These are phyloP conservation scores for Lagenidium giganteum DNA, from an alignment of 352 stramenopile species.

Conservation along the genomic window DNA sequence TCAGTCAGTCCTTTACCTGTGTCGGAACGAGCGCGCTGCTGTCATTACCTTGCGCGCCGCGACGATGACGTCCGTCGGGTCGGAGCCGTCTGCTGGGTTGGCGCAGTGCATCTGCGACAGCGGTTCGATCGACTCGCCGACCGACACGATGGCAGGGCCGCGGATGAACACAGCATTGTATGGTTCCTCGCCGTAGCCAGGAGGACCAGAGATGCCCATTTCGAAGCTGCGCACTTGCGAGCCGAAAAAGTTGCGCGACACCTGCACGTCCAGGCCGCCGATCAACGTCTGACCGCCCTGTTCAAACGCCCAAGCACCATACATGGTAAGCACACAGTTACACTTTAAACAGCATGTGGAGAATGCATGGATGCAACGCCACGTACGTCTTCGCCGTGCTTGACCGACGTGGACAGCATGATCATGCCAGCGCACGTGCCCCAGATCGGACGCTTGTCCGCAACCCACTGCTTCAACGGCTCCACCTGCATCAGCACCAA, in stretches of 20 bases:
- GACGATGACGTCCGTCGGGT: constrained; percentile 79
- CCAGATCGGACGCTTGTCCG: constrained; percentile 83
- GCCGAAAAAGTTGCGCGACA: constrained; percentile 98
- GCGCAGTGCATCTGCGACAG: constrained; percentile 84
- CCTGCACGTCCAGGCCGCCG: constrained; percentile 92
- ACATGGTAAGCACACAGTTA: constrained; percentile 10
- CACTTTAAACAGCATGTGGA: neutral
- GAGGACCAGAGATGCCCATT: constrained; percentile 51
- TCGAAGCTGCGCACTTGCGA: constrained; percentile 88
- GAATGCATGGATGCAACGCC: neutral
- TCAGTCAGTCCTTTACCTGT: constrained; percentile 2
- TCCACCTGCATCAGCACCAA: constrained; percentile 48
- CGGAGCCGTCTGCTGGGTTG: constrained; percentile 65
- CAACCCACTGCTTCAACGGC: constrained; percentile 77
- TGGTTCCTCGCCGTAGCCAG: constrained; percentile 44
- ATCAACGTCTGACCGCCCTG: constrained; percentile 91
- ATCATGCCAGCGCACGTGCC: constrained; percentile 98
- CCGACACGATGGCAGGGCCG: constrained; percentile 93
- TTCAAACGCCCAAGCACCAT: constrained; percentile 8
- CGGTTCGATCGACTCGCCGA: constrained; percentile 86
- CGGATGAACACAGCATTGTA: constrained; percentile 97
- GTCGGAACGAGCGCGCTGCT: neutral
- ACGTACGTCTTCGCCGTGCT: constrained; percentile 80
- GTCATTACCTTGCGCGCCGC: constrained; percentile 72
- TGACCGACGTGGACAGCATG: constrained; percentile 84